Evolutionary conservation across 1,284 basidiomycete genomes (phyloP).

Genomic region (Cerrena zonata): DNA sequence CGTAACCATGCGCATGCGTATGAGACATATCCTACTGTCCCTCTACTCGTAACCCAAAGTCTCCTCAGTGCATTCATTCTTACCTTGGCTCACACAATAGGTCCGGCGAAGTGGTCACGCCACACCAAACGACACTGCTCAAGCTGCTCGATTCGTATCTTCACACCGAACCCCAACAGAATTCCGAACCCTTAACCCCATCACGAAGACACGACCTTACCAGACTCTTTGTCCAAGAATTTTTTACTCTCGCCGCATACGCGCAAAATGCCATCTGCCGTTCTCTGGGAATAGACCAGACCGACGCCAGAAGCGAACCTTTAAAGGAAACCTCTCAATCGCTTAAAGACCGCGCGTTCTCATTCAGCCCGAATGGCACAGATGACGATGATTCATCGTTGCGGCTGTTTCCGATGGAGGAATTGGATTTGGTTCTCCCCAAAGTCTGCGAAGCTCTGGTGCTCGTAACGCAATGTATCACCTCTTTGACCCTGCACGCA

Average conservation of each 20-base stretch:
- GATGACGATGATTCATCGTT: not conserved
- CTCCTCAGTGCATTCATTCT: not conserved
- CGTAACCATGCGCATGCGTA: too few species aligned
- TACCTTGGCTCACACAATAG: constrained; percentile 33
- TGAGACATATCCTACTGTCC: not conserved
- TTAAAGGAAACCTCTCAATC: not conserved
- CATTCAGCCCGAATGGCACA: not conserved
- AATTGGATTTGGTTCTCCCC: constrained; percentile 61
- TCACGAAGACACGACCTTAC: constrained; percentile 38
- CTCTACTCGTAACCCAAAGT: constrained; percentile 4
- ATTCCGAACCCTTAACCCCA: not conserved
- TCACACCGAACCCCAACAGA: constrained; percentile 34
- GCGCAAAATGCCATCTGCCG: constrained; percentile 45
- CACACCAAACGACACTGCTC: constrained; percentile 78
- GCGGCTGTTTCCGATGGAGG: constrained; percentile 20
- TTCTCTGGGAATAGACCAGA: constrained; percentile 34
- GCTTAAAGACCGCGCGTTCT: not conserved
- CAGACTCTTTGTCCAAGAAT: constrained; percentile 46
- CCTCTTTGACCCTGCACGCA: constrained; percentile 56
- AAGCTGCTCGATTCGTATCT: constrained; percentile 81
- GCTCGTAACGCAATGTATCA: constrained; percentile 70
- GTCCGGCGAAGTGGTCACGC: constrained; percentile 67
- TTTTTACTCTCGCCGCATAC: constrained; percentile 51
- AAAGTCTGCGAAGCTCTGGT: constrained; percentile 77
- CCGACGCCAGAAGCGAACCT: not conserved